Evolutionary conservation across 257 asterid species (phyloP).

Genomic region (Schizonepeta tenuifolia): DNA sequence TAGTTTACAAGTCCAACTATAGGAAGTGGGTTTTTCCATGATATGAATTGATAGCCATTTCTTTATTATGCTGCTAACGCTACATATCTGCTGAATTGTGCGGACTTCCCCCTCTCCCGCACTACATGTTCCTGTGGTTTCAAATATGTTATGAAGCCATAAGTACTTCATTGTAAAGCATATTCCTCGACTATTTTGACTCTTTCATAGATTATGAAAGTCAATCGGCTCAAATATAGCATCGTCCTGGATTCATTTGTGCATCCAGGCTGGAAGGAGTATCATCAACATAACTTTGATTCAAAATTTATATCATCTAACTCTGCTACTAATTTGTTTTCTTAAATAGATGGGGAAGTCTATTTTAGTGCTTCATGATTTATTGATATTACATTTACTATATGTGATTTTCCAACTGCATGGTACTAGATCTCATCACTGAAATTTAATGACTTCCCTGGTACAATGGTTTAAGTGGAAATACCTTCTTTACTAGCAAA

Average conservation of each 20-base stretch:
- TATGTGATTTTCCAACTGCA: conserved; percentile 15
- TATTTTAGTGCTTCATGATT: background rate
- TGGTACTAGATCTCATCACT: conserved; percentile 14
- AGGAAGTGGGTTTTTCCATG: background rate
- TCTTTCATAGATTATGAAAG: no score
- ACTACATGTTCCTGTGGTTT: background rate
- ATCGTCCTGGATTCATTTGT: background rate
- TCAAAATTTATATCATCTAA: background rate
- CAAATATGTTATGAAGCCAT: conserved; percentile 1
- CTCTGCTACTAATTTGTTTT: background rate
- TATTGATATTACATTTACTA: background rate
- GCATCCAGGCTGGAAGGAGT: conserved; percentile 4
- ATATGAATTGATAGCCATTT: conserved; percentile 6
- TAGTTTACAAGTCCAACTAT: background rate
- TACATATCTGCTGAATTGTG: conserved; percentile 3
- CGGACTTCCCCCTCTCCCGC: background rate
- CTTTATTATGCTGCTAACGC: background rate
- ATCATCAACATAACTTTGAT: background rate
- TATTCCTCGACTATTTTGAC: no score
- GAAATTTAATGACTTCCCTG: background rate
- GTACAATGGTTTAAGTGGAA: background rate
- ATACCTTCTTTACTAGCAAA: conserved; percentile 1
- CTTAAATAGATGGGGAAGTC: no score
- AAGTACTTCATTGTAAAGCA: background rate
- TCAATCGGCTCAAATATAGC: no score